A percentile compares a stretch with the other conserved stretches of the same genome.
phyloP scores from a whole-genome alignment of 75 land plant genomes.

The Chamaecyparis obtusa region DNA sequence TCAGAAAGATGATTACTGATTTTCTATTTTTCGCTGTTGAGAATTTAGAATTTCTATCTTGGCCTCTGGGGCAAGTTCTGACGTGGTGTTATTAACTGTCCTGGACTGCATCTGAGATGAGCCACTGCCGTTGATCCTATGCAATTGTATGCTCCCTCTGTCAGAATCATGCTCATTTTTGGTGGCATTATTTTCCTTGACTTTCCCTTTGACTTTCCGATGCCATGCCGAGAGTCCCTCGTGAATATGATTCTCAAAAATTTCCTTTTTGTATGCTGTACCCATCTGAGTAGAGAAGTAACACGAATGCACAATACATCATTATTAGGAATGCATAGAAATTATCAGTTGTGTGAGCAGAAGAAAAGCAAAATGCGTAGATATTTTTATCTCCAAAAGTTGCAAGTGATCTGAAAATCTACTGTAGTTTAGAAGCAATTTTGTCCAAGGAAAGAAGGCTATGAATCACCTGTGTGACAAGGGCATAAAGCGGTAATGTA shows the following conservation, averaged over 20 bases:
- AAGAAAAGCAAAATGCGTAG: neutral
- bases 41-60: constrained; percentile 1
- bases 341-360: neutral
- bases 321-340: neutral
- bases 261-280: constrained; percentile 39
- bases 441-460: neutral
- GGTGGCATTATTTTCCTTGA: neutral
- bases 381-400: neutral
- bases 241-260: constrained; percentile 46
- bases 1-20: neutral
- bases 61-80: neutral
- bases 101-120: neutral
- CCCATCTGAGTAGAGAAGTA: constrained; percentile 56
- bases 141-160: neutral
- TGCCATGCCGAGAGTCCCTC: constrained; percentile 37
- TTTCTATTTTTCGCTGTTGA: neutral
- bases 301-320: neutral
- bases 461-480: constrained; percentile 65
- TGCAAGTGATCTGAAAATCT: neutral
- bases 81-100: neutral
- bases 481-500: constrained; percentile 72
- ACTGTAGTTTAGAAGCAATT: neutral
- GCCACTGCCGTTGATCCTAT: neutral
- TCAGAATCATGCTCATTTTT: neutral
- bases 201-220: constrained; percentile 17